phyloP scores from a whole-genome alignment of 2,329 filamentous ascomycete genomes.

The Cladophialophora exuberans region DNA sequence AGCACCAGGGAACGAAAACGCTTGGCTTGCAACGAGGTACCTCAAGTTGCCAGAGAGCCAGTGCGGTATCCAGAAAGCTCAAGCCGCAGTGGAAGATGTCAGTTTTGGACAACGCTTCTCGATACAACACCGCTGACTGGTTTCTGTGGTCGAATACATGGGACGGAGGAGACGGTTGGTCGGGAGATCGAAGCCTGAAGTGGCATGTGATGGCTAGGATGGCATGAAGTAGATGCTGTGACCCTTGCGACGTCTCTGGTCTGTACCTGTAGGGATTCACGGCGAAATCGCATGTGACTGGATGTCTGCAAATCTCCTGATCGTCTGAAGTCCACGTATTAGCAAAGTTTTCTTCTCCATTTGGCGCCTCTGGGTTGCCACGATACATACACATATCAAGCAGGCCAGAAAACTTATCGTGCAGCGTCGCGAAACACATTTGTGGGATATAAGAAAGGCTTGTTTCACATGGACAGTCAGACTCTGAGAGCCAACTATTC shows the following conservation, averaged over 20 bases:
- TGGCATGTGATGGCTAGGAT: slow-evolving; percentile 20
- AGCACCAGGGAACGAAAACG: background rate
- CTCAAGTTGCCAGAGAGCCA: slow-evolving; percentile 13
- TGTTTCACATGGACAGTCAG: background rate
- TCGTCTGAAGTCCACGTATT: slow-evolving; percentile 10
- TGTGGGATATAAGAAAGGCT: slow-evolving; percentile 3
- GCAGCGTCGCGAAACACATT: slow-evolving; percentile 11
- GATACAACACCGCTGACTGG: slow-evolving; percentile 13
- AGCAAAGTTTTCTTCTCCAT: background rate
- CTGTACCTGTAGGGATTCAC: slow-evolving; percentile 20
- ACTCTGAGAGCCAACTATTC: background rate
- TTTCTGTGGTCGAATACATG: slow-evolving; percentile 13
- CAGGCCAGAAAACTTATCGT: slow-evolving; percentile 12
- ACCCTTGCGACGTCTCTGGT: slow-evolving; percentile 15
- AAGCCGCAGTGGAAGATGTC: background rate
- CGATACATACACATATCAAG: slow-evolving; percentile 7
- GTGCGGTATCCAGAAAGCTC: slow-evolving; percentile 11
- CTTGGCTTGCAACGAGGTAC: background rate
- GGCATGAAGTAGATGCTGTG: slow-evolving; percentile 20
- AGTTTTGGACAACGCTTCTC: background rate
- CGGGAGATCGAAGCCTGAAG: slow-evolving; percentile 7
- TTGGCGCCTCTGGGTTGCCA: background rate
- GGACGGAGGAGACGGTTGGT: slow-evolving; percentile 4
- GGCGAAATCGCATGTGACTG: slow-evolving; percentile 17
- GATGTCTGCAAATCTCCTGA: slow-evolving; percentile 19